Evolutionary conservation across 1,284 basidiomycete genomes (phyloP), one percentile per base, ranked within the genome.

Genomic region (Volvariella volvacea): DNA sequence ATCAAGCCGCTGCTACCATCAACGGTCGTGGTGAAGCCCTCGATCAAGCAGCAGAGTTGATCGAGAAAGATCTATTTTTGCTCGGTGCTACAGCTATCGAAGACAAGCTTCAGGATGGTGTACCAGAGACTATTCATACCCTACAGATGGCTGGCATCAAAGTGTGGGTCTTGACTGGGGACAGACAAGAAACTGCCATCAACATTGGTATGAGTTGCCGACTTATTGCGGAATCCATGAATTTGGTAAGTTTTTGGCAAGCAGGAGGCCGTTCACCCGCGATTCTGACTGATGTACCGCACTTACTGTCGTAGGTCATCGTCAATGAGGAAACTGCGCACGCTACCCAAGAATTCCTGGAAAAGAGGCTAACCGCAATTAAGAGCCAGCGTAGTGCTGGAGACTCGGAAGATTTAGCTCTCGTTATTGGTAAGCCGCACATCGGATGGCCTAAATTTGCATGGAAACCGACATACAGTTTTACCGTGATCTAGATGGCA

Each of bases 121-220:
- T 99, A 0, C 96, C 96, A 0, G 96, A 99, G 57, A 87, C 96
- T 2, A 99, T 99, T 48, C 93, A 98, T 60, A 98, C 93, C 1
- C 66, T 99, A 33, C 96, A 99, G 59, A 91, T 88, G 74, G 95
- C 95, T 21, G 96, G 96, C 0, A 98, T 99, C 68, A 98, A 98
- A 76, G 84, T 82, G 37, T 99, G 96, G 96, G 93, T 99, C 8
- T 68, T 99, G 41, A 99, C 96, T 1, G 96, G 96, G 1, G 96
- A 99, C 65, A 74, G 95, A 50, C 95, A 99, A 68, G 96, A 99
- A 66, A 99, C 96, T 1, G 96, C 96, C 10, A 98, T 99, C 68
- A 99, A 99, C 58, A 99, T 99, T 52, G 96, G 96, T 41, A 83
- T 99, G 74, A 94, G 92, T 1, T 99, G 95, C 69, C 80, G 92